These are phyloP conservation scores for apple (Malus domestica) DNA, from an alignment of 306 rosid genomes.

Conservation along the genomic window DNA sequence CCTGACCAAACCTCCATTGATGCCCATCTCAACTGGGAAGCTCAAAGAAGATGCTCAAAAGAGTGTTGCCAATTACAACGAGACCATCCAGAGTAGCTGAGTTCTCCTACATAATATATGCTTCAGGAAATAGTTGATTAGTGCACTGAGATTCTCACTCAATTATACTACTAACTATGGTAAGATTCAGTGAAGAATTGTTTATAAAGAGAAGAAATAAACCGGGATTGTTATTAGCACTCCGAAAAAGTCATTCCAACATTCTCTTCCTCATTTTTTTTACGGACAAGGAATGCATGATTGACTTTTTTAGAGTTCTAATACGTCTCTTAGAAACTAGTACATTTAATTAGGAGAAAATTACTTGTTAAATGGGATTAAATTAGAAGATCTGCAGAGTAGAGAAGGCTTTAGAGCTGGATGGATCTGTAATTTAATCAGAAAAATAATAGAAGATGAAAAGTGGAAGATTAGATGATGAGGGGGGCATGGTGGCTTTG, in stretches of 20 bases:
- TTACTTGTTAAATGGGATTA: slow-evolving; percentile 35
- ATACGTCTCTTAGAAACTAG: neutral
- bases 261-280: neutral
- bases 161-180: slow-evolving; percentile 13
- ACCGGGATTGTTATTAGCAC: neutral
- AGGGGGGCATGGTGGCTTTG: slow-evolving; percentile 38
- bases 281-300: neutral
- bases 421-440: slow-evolving; percentile 22
- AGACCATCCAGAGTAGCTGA: slow-evolving; percentile 29
- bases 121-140: slow-evolving; percentile 25
- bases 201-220: neutral
- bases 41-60: slow-evolving; percentile 22
- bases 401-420: slow-evolving; percentile 58
- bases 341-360: slow-evolving; percentile 10
- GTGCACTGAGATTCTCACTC: slow-evolving; percentile 25
- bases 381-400: slow-evolving; percentile 19
- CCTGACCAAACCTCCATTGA: slow-evolving; percentile 65
- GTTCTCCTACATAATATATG: slow-evolving; percentile 18
- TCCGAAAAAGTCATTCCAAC: neutral
- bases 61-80: slow-evolving; percentile 18
- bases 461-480: slow-evolving; percentile 40
- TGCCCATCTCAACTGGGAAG: slow-evolving; percentile 52
- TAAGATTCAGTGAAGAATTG: slow-evolving; percentile 16
- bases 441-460: slow-evolving; percentile 47
- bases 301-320: neutral